Evolutionary conservation across 305 asterid genomes (phyloP), one percentile per base, ranked within the genome.

Genomic region (Vinca major): DNA sequence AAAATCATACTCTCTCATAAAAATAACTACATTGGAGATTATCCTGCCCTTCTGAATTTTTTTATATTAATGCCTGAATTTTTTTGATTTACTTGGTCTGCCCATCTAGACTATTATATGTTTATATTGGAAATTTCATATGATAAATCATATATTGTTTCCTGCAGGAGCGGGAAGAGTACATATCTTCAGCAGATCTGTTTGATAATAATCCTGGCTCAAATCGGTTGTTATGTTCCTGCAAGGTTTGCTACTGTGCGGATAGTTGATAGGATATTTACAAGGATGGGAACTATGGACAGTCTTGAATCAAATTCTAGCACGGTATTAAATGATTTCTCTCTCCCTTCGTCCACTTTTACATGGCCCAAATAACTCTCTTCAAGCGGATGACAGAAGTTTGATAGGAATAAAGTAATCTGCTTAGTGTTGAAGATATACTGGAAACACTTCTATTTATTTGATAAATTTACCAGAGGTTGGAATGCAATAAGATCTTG

Each of bases 101-200:
- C 48, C 60, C 26, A 41, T 37, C 37, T 41, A 6, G 13, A n/a
- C 36, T 41, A 47, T 36, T 20, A 7, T 20, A 17, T 8, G 14
- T 1, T 57, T 47, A 57, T 69, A 54, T 43, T 57, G 14, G 19
- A 19, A 6, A 20, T 33, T 19, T 2, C 26, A 9, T 7, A 17
- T 5, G 20, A 13, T 37, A 4, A 26, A 66, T 19, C 37, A 36
- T 36, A 16, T 20, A 40, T 44, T 71, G 55, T 70, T 81, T 65
- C 62, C 65, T 82, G 67, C 66, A 92, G 98, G 98, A 92, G 98
- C 67, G 98, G 97, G 76, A 92, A 92, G 86, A 92, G 97, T 74
- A 90, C 98, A 69, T 92, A 86, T 79, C 97, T 90, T 82, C 98
- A 92, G 76, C 98, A 90, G 86, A 80, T 90, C 78, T 90, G 98